Base-by-base conservation (phyloP, 208 protist species). In the Leishmania braziliensis region DNA sequence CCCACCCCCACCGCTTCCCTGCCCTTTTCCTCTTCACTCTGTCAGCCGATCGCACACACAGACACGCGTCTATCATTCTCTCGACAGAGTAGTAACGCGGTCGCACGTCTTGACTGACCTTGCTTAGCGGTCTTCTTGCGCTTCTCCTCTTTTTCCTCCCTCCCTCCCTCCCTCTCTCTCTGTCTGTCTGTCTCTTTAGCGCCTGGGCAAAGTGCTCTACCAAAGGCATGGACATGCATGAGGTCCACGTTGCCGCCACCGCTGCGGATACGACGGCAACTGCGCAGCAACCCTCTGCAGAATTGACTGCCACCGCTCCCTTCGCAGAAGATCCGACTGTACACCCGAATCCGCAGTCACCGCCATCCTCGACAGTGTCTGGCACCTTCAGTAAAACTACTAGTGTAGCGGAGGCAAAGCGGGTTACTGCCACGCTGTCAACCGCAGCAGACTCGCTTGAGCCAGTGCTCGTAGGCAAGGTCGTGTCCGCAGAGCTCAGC, bases 391-490 rank as follows among this genome's bases (percentile, higher is more conserved):
- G 8, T 16, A 29, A 5, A 1, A 60, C 74, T 60, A 65, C 56
- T 18, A 50, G 33, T 48, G 68, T 63, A 3, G 73, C 51, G 4
- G 43, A 51, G 46, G 71, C 26, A 0, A 78, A 68, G 46, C 54
- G 54, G 1, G 62, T 79, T 4, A 20, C 48, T 26, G 70, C 81
- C 18, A 50, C 43, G 48, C 70, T 53, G 36, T 78, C 75, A 23
- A n/a, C 29, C 3, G 77, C 36, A 3, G 63, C 54, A 36, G 58
- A 54, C 9, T 62, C 56, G 39, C 33, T 53, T 16, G 82, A 85
- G 48, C 82, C 71, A 46, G 71, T 81, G 51, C 33, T 82, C 12
- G 56, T 74, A 46, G 82, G 71, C 43, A 76, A 50, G 36, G 71
- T 82, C 5, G 72, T 85, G 16, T 82, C 72, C 20, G 63, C 71